Evolutionary conservation across 2,329 filamentous ascomycete genomes (phyloP).

Genomic region (Sporothrix inflata): DNA sequence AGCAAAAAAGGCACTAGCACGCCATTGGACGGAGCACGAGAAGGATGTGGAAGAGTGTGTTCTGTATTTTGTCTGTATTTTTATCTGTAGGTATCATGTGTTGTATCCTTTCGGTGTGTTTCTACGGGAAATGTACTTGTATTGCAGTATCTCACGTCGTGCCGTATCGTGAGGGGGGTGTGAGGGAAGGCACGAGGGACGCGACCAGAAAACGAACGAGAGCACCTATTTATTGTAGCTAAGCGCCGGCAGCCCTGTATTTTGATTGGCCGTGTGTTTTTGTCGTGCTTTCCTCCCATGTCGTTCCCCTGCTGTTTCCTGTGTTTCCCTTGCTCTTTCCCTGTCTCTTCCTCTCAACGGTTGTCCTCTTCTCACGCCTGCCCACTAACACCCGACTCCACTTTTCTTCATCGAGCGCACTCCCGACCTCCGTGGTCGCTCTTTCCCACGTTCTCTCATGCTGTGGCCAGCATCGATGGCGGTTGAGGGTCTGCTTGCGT

Average conservation of each 20-base stretch:
- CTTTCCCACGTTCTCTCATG: background rate
- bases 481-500: background rate
- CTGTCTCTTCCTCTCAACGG: background rate
- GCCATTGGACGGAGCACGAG: slow-evolving; percentile 38
- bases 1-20: slow-evolving; percentile 31
- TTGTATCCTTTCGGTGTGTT: background rate
- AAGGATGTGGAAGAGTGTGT: background rate
- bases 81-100: background rate
- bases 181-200: slow-evolving; percentile 11
- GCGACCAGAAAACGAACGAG: slow-evolving; percentile 2
- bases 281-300: background rate
- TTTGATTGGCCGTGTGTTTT: slow-evolving; percentile 25
- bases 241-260: slow-evolving; percentile 30
- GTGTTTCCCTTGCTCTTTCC: background rate
- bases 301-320: background rate
- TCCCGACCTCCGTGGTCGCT: slow-evolving; percentile 12
- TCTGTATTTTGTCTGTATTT: no score
- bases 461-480: background rate
- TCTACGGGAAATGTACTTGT: no score
- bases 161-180: background rate
- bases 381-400: background rate
- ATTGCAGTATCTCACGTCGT: no score
- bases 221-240: slow-evolving; percentile 19
- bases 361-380: no score
- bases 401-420: background rate